Evolutionary conservation across 306 rosid species (phyloP).

Genomic region (Gastrolobium bilobum): DNA sequence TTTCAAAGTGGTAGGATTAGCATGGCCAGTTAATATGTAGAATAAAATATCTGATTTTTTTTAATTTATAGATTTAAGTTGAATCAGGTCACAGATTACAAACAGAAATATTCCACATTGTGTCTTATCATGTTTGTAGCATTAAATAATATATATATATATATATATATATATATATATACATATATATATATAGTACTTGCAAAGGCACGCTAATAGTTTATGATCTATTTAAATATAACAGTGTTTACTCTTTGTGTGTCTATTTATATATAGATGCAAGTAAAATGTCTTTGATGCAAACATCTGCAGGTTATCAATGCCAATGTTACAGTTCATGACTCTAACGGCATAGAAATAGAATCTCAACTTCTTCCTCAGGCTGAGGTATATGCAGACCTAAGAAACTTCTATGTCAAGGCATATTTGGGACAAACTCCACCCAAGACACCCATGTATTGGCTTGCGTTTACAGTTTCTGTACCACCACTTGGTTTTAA

Average conservation of each 20-base stretch:
- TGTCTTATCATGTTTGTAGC: constrained; percentile 29
- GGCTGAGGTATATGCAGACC: constrained; percentile 54
- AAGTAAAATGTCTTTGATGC: constrained; percentile 36
- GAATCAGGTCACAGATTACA: neutral
- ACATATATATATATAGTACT: neutral
- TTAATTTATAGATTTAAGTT: neutral
- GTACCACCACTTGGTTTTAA: constrained; percentile 92
- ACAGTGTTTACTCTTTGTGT: constrained; percentile 9
- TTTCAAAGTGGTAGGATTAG: constrained; percentile 10
- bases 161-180: neutral
- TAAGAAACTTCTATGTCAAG: constrained; percentile 65
- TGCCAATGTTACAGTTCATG: constrained; percentile 65
- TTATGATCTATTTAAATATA: constrained; percentile 37
- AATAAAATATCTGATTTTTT: neutral
- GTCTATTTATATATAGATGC: neutral
- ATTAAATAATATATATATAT: neutral
- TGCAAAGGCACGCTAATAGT: neutral
- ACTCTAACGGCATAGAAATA: constrained; percentile 68
- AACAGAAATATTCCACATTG: neutral
- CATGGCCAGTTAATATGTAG: neutral
- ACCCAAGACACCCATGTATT: constrained; percentile 63
- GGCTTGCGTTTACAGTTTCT: constrained; percentile 86
- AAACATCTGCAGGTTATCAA: constrained; percentile 64
- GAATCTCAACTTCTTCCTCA: constrained; percentile 82
- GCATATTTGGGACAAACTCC: constrained; percentile 77